These are phyloP conservation scores for Nevesoporus exiguus DNA, from an alignment of 768 basidiomycete species.

Conservation along the genomic window DNA sequence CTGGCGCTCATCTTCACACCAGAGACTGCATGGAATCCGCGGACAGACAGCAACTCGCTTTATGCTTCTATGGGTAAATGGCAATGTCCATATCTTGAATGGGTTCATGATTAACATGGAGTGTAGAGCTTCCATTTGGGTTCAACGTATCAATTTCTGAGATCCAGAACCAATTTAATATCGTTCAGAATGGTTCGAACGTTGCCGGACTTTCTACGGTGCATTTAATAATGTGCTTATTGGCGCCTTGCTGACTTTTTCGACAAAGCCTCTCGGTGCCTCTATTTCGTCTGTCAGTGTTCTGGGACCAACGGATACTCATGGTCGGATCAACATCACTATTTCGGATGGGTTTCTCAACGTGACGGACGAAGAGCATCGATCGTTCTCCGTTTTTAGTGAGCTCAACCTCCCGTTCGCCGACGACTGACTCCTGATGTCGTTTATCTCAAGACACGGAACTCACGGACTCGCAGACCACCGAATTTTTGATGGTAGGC, in stretches of 20 bases:
- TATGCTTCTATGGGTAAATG: constrained; percentile 52
- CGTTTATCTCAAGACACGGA: constrained; percentile 43
- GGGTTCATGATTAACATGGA: constrained; percentile 1
- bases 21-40: constrained; percentile 53
- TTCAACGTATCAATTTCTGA: constrained; percentile 55
- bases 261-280: constrained; percentile 52
- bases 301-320: constrained; percentile 49
- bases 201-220: constrained; percentile 64
- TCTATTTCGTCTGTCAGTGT: constrained; percentile 59
- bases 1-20: constrained; percentile 55
- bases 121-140: constrained; percentile 65
- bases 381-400: constrained; percentile 60
- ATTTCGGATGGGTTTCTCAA: constrained; percentile 52
- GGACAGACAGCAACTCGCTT: constrained; percentile 55
- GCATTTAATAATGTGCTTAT: background rate
- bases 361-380: constrained; percentile 45
- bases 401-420: constrained; percentile 18
- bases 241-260: background rate
- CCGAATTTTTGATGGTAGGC: constrained; percentile 57
- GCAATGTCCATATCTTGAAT: background rate
- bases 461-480: constrained; percentile 47
- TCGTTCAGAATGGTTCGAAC: constrained; percentile 47
- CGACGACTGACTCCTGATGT: background rate
- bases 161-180: constrained; percentile 64
- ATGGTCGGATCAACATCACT: constrained; percentile 61